Evolutionary conservation across 2,329 filamentous ascomycete genomes (phyloP).

Genomic region (Pseudovirgaria hyperparasitica): DNA sequence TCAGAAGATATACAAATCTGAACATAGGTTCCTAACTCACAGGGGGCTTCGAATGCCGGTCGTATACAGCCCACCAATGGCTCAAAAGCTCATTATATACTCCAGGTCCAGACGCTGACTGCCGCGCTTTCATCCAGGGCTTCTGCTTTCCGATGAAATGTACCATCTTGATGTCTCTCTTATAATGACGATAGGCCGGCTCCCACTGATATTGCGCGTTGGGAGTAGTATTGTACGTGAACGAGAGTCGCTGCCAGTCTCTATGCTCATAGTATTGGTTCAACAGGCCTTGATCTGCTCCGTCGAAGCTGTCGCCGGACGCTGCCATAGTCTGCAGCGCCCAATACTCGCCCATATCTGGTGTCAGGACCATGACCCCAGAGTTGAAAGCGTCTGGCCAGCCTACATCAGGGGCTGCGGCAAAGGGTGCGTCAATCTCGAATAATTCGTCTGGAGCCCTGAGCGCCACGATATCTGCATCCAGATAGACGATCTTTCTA

Average conservation of each 20-base stretch:
- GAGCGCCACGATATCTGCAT: constrained; percentile 85
- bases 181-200: constrained; percentile 86
- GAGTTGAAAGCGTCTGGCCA: constrained; percentile 98
- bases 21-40: too few species aligned
- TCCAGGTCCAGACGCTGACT: constrained; percentile 38
- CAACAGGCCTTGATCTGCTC: constrained; percentile 86
- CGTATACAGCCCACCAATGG: constrained; percentile 91
- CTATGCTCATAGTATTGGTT: constrained; percentile 83
- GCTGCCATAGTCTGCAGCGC: constrained; percentile 74
- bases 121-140: constrained; percentile 51
- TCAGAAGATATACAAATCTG: too few species aligned
- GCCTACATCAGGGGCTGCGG: constrained; percentile 82
- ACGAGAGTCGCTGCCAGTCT: constrained; percentile 74
- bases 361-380: constrained; percentile 86
- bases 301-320: constrained; percentile 85
- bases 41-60: constrained; percentile 72
- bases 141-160: constrained; percentile 92
- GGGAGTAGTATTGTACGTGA: constrained; percentile 94
- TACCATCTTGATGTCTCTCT: constrained; percentile 75
- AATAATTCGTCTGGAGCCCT: constrained; percentile 91
- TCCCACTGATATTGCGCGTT: constrained; percentile 96
- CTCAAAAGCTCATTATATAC: constrained; percentile 75
- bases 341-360: constrained; percentile 78
- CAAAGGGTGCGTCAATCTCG: constrained; percentile 46
- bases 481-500: constrained; percentile 84